Percentiles rank a stretch among this genome's conserved stretches.
These are phyloP conservation scores for Cercophora scortea DNA, from an alignment of 495 filamentous ascomycete species.

Conservation along the genomic window DNA sequence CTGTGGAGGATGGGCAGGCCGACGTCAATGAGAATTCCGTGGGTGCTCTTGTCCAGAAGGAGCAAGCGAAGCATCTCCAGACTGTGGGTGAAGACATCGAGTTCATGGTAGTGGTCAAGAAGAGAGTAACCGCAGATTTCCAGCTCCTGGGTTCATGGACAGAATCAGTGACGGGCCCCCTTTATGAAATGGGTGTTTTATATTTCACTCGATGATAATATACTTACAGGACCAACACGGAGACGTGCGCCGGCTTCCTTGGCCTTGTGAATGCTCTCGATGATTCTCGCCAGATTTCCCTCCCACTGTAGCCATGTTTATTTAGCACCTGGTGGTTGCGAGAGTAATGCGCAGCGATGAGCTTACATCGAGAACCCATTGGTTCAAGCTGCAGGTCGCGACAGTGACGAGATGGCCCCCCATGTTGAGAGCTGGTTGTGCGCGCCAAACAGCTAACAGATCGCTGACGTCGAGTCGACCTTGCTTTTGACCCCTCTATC, in stretches of 20 bases:
- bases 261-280: conserved; percentile 63
- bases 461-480: too few species aligned
- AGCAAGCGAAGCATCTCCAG: conserved; percentile 66
- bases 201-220: not conserved
- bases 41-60: conserved; percentile 53
- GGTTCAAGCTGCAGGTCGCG: conserved; percentile 42
- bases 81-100: conserved; percentile 55
- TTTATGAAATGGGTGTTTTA: not conserved
- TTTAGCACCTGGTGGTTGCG: conserved; percentile 24
- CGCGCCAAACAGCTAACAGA: too few species aligned
- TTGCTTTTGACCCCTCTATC: too few species aligned
- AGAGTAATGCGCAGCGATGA: not conserved
- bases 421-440: too few species aligned
- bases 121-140: conserved; percentile 54
- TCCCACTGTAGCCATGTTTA: conserved; percentile 51
- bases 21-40: conserved; percentile 75
- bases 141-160: conserved; percentile 14
- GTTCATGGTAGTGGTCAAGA: conserved; percentile 64
- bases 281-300: conserved; percentile 69
- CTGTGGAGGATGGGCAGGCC: conserved; percentile 63
- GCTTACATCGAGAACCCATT: conserved; percentile 65
- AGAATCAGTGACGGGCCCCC: too few species aligned
- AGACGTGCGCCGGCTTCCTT: conserved; percentile 65
- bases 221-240: conserved; percentile 55
- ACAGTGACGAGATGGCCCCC: conserved; percentile 32